Percentiles rank a stretch among this genome's conserved stretches.
Evolutionary conservation across 1,284 basidiomycete genomes (phyloP).

Genomic region (Sphaerobolus stellatus): DNA sequence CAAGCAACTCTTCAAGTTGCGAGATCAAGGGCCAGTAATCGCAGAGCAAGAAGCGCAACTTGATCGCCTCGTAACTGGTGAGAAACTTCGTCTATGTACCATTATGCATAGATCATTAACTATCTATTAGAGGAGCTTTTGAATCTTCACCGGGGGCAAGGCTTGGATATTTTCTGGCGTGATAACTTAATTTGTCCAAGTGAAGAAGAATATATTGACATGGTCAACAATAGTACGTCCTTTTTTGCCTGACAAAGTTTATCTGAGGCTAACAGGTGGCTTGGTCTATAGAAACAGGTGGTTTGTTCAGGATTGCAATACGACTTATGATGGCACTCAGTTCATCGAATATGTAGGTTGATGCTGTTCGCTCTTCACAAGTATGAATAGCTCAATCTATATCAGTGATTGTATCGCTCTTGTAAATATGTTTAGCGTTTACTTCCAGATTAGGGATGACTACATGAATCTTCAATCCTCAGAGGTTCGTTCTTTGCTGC

Average conservation of each 20-base stretch:
- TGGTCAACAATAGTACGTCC: conserved; percentile 92
- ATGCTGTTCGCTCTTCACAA: conserved; percentile 29
- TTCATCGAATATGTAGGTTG: conserved; percentile 60
- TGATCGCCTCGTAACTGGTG: conserved; percentile 67
- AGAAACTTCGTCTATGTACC: conserved; percentile 15
- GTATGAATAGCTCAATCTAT: neutral
- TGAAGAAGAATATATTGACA: conserved; percentile 90
- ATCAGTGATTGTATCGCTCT: conserved; percentile 85
- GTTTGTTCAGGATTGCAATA: conserved; percentile 87
- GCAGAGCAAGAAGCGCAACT: conserved; percentile 39
- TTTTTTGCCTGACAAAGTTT: neutral
- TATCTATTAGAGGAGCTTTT: conserved; percentile 70
- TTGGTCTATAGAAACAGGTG: conserved; percentile 79
- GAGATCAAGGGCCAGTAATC: conserved; percentile 20
- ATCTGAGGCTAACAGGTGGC: neutral
- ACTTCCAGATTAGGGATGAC: conserved; percentile 96
- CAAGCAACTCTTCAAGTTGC: conserved; percentile 69
- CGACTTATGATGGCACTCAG: conserved; percentile 88
- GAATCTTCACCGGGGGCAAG: conserved; percentile 92
- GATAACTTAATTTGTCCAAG: conserved; percentile 91
- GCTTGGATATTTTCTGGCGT: conserved; percentile 92
- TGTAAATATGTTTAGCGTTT: conserved; percentile 91
- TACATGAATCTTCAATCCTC: conserved; percentile 92
- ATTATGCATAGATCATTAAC: neutral
- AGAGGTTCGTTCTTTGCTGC: conserved; percentile 48